Conservation (phyloP, 139 green algal genomes). For the Raphidocelis subcapitata region DNA sequence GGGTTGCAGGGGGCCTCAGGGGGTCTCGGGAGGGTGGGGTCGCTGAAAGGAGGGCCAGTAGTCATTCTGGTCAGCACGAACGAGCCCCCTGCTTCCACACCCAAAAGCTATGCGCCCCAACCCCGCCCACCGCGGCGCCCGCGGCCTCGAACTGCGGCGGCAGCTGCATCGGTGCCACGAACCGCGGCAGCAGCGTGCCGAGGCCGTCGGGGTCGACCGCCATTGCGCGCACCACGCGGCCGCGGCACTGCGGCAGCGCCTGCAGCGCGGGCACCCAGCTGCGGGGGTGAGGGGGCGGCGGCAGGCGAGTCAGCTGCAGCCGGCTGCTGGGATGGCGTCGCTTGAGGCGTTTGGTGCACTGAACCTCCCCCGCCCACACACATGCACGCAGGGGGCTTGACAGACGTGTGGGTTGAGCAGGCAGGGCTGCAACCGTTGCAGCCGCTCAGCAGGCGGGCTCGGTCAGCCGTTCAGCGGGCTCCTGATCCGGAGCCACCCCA, state of each 20-base stretch:
- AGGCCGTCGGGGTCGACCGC: conserved; percentile 52
- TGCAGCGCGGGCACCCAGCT: conserved; percentile 39
- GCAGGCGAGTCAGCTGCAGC: neutral
- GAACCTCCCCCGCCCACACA: neutral
- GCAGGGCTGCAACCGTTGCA: too few relatives aligned
- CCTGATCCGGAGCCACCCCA: too few relatives aligned
- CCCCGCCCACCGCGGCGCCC: neutral
- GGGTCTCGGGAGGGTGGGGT: too few relatives aligned
- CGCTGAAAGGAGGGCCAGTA: too few relatives aligned
- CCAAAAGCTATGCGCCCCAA: too few relatives aligned
- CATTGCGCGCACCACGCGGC: conserved; percentile 29
- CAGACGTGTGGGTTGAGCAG: too few relatives aligned
- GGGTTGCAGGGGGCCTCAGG: too few relatives aligned
- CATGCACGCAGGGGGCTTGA: too few relatives aligned
- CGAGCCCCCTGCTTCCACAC: too few relatives aligned
- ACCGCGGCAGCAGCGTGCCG: conserved; percentile 44
- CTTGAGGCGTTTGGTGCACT: neutral
- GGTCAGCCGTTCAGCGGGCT: too few relatives aligned
- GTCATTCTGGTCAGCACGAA: too few relatives aligned
- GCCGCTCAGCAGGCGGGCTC: too few relatives aligned
- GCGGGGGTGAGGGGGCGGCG: conserved; percentile 2
- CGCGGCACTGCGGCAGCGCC: conserved; percentile 30
- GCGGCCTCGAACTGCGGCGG: conserved; percentile 26
- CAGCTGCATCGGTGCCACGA: conserved; percentile 40
- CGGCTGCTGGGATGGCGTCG: neutral